Conservation (phyloP, 2,329 filamentous ascomycete genomes). For the Zelopaecilomyces penicillatus region DNA sequence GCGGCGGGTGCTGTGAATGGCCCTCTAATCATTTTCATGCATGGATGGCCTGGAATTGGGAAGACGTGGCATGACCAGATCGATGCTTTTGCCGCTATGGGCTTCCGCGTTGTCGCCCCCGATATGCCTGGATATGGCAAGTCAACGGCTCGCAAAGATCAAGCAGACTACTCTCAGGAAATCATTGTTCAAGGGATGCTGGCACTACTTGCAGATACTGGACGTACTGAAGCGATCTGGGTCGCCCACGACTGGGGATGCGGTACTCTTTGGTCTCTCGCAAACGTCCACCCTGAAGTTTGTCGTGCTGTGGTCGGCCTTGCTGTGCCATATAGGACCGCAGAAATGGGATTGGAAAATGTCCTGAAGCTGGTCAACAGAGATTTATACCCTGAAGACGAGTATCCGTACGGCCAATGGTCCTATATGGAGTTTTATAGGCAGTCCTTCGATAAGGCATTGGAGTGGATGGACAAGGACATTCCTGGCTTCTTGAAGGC, state of each 20-base stretch:
- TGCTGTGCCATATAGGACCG: slow-evolving; percentile 31
- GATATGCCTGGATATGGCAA: slow-evolving; percentile 24
- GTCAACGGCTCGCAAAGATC: slow-evolving; percentile 16
- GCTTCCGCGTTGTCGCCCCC: slow-evolving; percentile 23
- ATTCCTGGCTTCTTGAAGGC: slow-evolving; percentile 10
- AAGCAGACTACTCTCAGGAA: slow-evolving; percentile 20
- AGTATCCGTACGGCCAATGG: slow-evolving; percentile 28
- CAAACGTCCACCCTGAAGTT: slow-evolving; percentile 19
- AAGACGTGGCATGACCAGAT: slow-evolving; percentile 22
- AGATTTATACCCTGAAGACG: slow-evolving; percentile 34
- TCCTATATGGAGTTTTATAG: slow-evolving; percentile 21
- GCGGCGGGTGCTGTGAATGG: slow-evolving; percentile 19
- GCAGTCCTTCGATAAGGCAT: slow-evolving; percentile 17
- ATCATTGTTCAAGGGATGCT: slow-evolving; percentile 19
- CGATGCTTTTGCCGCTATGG: slow-evolving; percentile 16
- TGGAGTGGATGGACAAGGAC: slow-evolving; percentile 12
- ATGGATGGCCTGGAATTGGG: slow-evolving; percentile 27
- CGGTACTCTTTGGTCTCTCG: slow-evolving; percentile 17
- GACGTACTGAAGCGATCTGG: slow-evolving; percentile 32
- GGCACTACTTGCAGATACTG: slow-evolving; percentile 19
- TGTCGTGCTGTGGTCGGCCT: slow-evolving; percentile 17
- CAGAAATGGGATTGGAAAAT: slow-evolving; percentile 32
- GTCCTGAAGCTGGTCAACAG: slow-evolving; percentile 30
- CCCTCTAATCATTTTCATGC: slow-evolving; percentile 25
- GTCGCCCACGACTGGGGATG: slow-evolving; percentile 36